Evolutionary conservation across 2,329 filamentous ascomycete species (phyloP), one percentile per base, ranked within the genome.

Genomic region (Xylaria sp.): DNA sequence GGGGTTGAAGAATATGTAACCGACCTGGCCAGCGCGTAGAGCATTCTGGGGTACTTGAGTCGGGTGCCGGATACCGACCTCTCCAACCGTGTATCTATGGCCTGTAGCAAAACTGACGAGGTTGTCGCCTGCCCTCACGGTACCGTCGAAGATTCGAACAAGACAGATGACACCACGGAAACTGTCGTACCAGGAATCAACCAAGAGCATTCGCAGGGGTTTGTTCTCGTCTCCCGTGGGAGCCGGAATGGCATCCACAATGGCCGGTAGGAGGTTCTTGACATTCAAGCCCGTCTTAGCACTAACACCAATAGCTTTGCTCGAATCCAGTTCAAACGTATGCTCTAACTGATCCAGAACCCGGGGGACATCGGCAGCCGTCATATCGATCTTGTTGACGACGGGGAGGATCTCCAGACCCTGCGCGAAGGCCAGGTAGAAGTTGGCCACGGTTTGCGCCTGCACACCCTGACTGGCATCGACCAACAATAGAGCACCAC

Each of bases 161-260:
- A 99, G 81, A 55, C 97, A 81, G 56, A 97, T 89, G 42, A 99
- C 94, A 10, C 94, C 94, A 66, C 92, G 89, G 75, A 97, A 99
- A 62, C 88, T 92, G 71, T 96, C 92, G 73, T 99, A 99, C 94
- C 94, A 99, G 19, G 92, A 97, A 75, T 99, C 94, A 34, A 99
- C 92, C 11, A 99, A 84, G 52, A 99, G 79, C 76, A 97, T 83
- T 60, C 90, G 87, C 59, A 97, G 75, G 1, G 92, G 91, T 68
- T 87, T 89, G 13, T 76, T 80, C 56, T 81, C 76, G 67, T 94
- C 86, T 3, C 94, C 94, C 0, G 83, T 75, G 0, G 94, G 94
- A 47, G 86, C 83, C 18, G 94, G 93, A 3, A 99, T 89, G 61
- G 88, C 81, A 66, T 95, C 88, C 46, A 99, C 86, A 8, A 97